Evolutionary conservation across 139 green algal species (phyloP).

Genomic region (Yamagishiella unicocca): DNA sequence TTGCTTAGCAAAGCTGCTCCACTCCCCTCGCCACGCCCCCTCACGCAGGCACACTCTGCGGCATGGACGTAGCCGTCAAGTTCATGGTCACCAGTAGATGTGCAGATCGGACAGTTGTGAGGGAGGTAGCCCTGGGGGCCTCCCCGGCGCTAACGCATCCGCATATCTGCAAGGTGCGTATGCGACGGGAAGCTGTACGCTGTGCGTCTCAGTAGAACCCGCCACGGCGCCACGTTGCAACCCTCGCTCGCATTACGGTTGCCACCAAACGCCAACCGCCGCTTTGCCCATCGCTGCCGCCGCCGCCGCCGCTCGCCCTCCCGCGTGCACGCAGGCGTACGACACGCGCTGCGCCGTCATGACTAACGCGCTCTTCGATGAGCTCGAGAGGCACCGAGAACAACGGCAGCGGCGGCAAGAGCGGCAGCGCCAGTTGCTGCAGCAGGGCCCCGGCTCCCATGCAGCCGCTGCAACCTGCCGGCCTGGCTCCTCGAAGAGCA

Average conservation of each 20-base stretch:
- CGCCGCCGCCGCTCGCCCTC: no score
- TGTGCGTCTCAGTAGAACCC: no score
- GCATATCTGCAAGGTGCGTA: conserved; percentile 19
- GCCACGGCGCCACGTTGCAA: no score
- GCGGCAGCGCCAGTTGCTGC: background rate
- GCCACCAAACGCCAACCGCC: no score
- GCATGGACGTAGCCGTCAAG: conserved; percentile 9
- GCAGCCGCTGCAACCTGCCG: no score
- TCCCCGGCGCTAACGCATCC: background rate
- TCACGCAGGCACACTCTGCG: background rate
- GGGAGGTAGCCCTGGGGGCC: background rate
- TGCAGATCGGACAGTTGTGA: background rate
- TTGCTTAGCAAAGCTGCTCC: background rate
- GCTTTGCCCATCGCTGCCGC: no score
- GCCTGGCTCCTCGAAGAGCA: no score
- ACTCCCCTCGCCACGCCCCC: background rate
- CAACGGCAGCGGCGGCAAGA: background rate
- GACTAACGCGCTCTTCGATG: background rate
- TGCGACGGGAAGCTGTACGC: no score
- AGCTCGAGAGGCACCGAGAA: background rate
- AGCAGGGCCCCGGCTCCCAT: background rate
- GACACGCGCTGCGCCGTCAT: background rate
- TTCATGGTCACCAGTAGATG: background rate
- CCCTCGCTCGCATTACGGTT: no score
- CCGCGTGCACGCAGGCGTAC: no score